Evolutionary conservation across 139 green algal genomes (phyloP), one percentile per base, ranked within the genome.

Genomic region (Marvania coccoides): DNA sequence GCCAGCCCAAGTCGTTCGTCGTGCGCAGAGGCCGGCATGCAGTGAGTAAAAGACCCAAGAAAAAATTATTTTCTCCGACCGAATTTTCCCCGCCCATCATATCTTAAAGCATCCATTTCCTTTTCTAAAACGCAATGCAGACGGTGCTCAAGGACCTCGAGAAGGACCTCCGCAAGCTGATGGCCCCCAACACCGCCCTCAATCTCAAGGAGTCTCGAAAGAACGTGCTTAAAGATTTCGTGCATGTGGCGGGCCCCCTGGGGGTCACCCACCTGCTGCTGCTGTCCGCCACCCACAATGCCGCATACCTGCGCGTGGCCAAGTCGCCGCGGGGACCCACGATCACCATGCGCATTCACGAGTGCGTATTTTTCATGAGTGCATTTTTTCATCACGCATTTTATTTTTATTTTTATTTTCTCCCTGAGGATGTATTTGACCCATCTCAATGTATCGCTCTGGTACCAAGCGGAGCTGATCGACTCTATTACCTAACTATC

Each of bases 261-360:
- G 94, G 95, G 0, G 88, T 99, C 14, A 93, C 82, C 8, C 95
- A 99, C 77, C 91, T 98, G 47, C 37, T 98, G 14, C 88, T 97
- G 5, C 84, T 99, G 8, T 90, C 85, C 13, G 83, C 88, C 24
- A 98, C 91, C 2, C 76, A 96, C 15, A 84, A 79, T 26, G 67
- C 77, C 13, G 74, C 69, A 23, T 98, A 98, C 79, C 65, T 99
- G 54, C 81, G 87, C 28, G 36, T 98, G 2, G 85, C 79, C 13
- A 94, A 95, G 29, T 38, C 85, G 35, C 94, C 94, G 3, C 80
- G 91, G 57, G 94, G 94, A 7, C 94, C 94, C 38, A 98, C 94
- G 5, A 58, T 97, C 33, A 95, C 88, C 19, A 80, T 97, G 71
- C 78, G 81, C 31, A 82, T 99, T 30, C 63, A 80, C 10, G 55